These are phyloP conservation scores for Suillus placidus DNA, from an alignment of 768 basidiomycete species.

Conservation along the genomic window DNA sequence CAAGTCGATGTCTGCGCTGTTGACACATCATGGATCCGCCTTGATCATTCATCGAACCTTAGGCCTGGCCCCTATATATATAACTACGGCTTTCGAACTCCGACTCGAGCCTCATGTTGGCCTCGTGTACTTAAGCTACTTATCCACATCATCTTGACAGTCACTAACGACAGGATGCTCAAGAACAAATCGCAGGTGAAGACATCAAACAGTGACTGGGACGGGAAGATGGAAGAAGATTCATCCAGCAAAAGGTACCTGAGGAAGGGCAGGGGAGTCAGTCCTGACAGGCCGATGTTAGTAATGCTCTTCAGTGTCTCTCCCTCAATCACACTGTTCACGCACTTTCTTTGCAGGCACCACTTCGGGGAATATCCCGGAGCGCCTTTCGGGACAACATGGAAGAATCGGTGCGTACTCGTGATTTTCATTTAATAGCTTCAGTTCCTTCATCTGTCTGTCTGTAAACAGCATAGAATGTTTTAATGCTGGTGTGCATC, in stretches of 20 bases:
- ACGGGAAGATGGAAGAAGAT: not conserved
- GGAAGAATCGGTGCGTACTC: conserved; percentile 21
- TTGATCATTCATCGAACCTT: not conserved
- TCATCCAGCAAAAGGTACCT: not conserved
- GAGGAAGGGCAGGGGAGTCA: not conserved
- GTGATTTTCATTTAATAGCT: not conserved
- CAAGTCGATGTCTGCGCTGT: not conserved
- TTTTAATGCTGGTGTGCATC: conserved; percentile 22
- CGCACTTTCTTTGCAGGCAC: conserved; percentile 15
- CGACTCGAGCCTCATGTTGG: not conserved
- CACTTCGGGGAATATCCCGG: conserved; percentile 29
- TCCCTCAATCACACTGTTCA: not conserved
- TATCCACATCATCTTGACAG: not conserved
- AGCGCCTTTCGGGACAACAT: conserved; percentile 24
- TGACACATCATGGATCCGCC: not conserved
- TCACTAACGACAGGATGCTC: not conserved
- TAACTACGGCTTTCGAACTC: not conserved
- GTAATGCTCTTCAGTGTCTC: conserved; percentile 1
- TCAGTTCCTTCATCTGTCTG: not conserved
- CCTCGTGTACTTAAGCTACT: not conserved
- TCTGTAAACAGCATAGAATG: conserved; percentile 12
- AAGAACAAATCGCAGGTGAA: not conserved
- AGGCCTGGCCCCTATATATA: not conserved
- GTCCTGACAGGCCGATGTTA: not conserved
- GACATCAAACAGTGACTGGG: not conserved